Conservation (phyloP, 1,284 basidiomycete genomes). For the Phaffia rhodozyma region DNA sequence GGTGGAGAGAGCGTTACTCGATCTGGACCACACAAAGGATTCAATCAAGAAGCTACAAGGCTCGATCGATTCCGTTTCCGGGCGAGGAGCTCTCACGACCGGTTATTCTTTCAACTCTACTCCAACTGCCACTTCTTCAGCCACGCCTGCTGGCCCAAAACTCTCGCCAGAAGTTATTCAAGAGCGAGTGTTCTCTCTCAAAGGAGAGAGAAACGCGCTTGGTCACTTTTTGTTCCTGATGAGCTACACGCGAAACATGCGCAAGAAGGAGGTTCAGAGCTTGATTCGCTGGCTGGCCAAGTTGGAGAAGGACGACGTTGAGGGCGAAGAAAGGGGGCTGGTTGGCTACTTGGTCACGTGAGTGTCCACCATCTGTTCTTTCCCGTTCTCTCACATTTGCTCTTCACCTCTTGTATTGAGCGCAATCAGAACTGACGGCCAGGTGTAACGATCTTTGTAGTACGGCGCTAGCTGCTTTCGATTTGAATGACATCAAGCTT, state of each 20-base stretch:
- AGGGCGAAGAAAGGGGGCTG: not conserved
- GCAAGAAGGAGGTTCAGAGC: slow-evolving; percentile 16
- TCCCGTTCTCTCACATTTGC: not conserved
- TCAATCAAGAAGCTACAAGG: slow-evolving; percentile 22
- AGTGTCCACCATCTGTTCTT: not conserved
- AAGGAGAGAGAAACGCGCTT: slow-evolving; percentile 5
- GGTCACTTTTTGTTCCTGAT: slow-evolving; percentile 15
- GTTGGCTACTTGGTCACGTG: slow-evolving; percentile 14
- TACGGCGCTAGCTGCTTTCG: slow-evolving; percentile 14
- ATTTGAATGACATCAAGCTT: slow-evolving; percentile 14
- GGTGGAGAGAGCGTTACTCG: slow-evolving; percentile 16
- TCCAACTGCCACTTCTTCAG: not conserved
- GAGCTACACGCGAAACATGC: slow-evolving; percentile 1
- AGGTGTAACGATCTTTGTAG: not conserved
- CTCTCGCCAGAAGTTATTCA: slow-evolving; percentile 11
- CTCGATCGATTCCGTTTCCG: slow-evolving; percentile 23
- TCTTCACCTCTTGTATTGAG: not conserved
- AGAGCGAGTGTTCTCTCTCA: slow-evolving; percentile 5
- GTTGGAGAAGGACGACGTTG: not conserved
- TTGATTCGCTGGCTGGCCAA: slow-evolving; percentile 13
- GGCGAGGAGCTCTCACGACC: not conserved
- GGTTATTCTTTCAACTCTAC: not conserved
- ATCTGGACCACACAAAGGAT: slow-evolving; percentile 19
- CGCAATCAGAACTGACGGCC: not conserved
- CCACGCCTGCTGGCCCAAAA: not conserved